Evolutionary conservation across 768 basidiomycete genomes (phyloP).

Genomic region (Collybiopsis confluens): DNA sequence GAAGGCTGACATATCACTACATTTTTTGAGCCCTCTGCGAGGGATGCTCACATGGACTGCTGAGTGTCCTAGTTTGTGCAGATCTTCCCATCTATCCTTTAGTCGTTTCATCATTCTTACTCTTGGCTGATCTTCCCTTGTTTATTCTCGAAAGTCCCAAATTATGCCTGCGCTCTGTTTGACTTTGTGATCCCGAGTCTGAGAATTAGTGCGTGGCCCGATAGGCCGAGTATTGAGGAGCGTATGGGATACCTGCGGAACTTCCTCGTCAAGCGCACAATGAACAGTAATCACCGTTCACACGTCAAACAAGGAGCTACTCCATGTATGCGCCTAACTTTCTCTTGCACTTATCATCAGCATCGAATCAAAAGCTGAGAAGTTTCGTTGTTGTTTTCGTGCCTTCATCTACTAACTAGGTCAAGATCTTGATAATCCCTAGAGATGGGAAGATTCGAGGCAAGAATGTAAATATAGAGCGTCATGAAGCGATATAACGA

Average conservation of each 20-base stretch:
- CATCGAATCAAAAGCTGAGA: too few relatives aligned
- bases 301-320: too few relatives aligned
- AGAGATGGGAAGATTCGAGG: too few relatives aligned
- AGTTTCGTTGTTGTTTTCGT: too few relatives aligned
- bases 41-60: conserved; percentile 2
- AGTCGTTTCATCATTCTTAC: background rate
- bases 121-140: background rate
- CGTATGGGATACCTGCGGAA: too few relatives aligned
- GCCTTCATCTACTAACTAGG: too few relatives aligned
- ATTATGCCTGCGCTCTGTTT: background rate
- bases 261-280: background rate
- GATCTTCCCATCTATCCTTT: conserved; percentile 4
- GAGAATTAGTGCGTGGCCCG: background rate
- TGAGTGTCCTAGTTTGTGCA: background rate
- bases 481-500: too few relatives aligned
- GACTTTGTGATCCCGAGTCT: conserved; percentile 2
- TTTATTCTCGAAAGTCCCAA: conserved; percentile 1
- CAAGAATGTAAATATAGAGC: too few relatives aligned
- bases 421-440: too few relatives aligned
- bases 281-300: conserved; percentile 3
- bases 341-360: too few relatives aligned
- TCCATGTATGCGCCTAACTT: too few relatives aligned
- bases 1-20: conserved; percentile 2
- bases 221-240: background rate
- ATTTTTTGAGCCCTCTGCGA: background rate